Evolutionary conservation across 805 yeast species (phyloP), one percentile per base, ranked within the genome.

Genomic region (Nakazawaea ambrosiae): DNA sequence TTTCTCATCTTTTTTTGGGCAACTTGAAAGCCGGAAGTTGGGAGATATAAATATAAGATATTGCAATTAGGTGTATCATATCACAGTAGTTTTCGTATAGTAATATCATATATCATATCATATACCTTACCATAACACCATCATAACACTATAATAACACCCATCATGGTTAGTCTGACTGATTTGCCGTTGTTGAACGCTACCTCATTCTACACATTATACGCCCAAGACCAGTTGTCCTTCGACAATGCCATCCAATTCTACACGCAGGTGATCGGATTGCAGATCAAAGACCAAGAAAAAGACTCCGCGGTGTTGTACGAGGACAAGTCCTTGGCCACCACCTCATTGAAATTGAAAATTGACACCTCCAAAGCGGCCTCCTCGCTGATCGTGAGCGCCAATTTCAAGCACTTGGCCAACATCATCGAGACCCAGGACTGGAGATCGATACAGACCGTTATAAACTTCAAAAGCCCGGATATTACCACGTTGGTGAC

Each of bases 241-340:
- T 72, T 68, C 40, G 47, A 60, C 20, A 50, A 65, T 22, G 68
- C 88, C 4, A 56, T 71, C 24, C 50, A 56, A 19, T 86, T 85
- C 60, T 86, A 85, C 58, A 57, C 68, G 38, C 58, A 65, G 33
- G 51, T 75, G 11, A 61, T 66, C 41, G 66, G 56, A 4, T 56
- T 67, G 31, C 38, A 43, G 2, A 44, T 50, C 22, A 65, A 62
- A 37, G 51, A 56, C 26, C 49, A 53, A 34, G 46, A 50, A 27
- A 43, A 45, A 31, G 45, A 45, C 29, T 45, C 52, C n/a, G 55
- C 50, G 18, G 51, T 68, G 52, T 46, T 69, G 20, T 49, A 61
- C 11, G 55, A 55, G 4, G 51, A 49, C 12, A 39, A 48, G 12
- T 53, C 57, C 35, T 50, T 57, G 10, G 51, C 51, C 16, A 28